Evolutionary conservation across 352 stramenopile genomes (phyloP).

Genomic region (Pythium volutum): DNA sequence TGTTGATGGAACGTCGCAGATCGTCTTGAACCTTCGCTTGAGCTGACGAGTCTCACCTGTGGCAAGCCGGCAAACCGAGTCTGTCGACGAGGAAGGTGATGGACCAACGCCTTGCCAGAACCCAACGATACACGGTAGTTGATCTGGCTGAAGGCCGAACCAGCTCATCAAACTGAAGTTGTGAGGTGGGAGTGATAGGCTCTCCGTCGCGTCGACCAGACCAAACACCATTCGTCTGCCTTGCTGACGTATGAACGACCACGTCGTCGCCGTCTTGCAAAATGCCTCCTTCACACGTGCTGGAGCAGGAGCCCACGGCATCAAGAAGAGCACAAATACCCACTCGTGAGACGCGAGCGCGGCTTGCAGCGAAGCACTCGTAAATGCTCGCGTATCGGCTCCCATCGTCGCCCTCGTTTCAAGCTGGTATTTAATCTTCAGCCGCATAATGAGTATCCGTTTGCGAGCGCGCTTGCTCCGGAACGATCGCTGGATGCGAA

Average conservation of each 20-base stretch:
- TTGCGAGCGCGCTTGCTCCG: constrained; percentile 29
- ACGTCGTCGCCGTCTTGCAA: constrained; percentile 35
- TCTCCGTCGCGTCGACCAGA: constrained; percentile 23
- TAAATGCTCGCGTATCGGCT: constrained; percentile 23
- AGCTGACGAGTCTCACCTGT: constrained; percentile 5
- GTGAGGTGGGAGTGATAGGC: not conserved
- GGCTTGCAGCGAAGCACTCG: constrained; percentile 13
- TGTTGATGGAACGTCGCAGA: not conserved
- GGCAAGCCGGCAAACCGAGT: not conserved
- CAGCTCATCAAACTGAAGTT: constrained; percentile 36
- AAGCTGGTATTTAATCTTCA: constrained; percentile 37
- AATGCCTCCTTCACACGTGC: constrained; percentile 14
- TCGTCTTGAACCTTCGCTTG: constrained; percentile 19
- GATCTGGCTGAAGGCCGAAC: constrained; percentile 20
- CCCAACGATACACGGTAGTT: constrained; percentile 32
- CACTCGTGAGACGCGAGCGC: constrained; percentile 24
- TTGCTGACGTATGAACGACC: constrained; percentile 28
- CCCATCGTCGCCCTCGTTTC: constrained; percentile 19
- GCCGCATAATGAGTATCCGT: constrained; percentile 32
- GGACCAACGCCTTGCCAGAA: constrained; percentile 39
- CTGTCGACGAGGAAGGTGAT: not conserved
- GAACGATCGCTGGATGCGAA: constrained; percentile 31
- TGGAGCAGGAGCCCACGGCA: constrained; percentile 30
- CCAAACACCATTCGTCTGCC: constrained; percentile 29
- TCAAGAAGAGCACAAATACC: constrained; percentile 35